These are phyloP conservation scores for Daldinia caldariorum DNA, from an alignment of 495 filamentous ascomycete species.

Conservation along the genomic window DNA sequence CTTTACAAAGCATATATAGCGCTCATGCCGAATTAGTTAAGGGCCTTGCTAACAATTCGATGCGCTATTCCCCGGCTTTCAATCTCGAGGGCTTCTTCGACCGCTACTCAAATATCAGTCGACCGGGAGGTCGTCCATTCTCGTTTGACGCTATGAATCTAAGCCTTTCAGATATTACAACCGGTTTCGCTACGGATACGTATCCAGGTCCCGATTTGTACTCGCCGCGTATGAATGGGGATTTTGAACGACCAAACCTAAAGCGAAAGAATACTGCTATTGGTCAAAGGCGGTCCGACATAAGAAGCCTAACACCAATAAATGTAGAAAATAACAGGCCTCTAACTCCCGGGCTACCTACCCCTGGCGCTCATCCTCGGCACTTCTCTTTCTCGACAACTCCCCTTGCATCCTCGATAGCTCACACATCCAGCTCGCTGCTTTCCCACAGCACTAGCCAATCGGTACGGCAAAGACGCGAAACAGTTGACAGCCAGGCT, in stretches of 20 bases:
- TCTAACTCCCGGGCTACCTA: conserved; percentile 42
- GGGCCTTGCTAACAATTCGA: conserved; percentile 65
- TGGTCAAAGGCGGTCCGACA: conserved; percentile 50
- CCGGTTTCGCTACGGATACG: conserved; percentile 59
- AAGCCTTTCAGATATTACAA: conserved; percentile 62
- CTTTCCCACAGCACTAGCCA: conserved; percentile 24
- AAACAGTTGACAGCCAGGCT: conserved; percentile 36
- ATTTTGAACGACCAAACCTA: conserved; percentile 48
- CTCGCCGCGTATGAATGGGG: conserved; percentile 46
- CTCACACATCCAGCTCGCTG: conserved; percentile 45
- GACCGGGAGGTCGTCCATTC: conserved; percentile 53
- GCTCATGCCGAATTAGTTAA: conserved; percentile 79
- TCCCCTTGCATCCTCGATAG: conserved; percentile 49
- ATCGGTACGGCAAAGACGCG: conserved; percentile 35
- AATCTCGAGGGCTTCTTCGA: conserved; percentile 89
- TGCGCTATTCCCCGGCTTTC: conserved; percentile 78
- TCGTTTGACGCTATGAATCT: conserved; percentile 63
- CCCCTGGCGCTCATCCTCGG: conserved; percentile 43
- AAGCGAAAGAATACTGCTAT: conserved; percentile 55
- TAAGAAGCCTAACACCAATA: conserved; percentile 42
- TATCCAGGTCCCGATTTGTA: conserved; percentile 58
- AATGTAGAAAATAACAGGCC: conserved; percentile 24
- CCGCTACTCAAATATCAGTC: conserved; percentile 67
- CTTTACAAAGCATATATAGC: conserved; percentile 75
- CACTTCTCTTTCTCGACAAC: conserved; percentile 49